Conservation (phyloP, 495 filamentous ascomycete species). For the Annulohypoxylon stygium region DNA sequence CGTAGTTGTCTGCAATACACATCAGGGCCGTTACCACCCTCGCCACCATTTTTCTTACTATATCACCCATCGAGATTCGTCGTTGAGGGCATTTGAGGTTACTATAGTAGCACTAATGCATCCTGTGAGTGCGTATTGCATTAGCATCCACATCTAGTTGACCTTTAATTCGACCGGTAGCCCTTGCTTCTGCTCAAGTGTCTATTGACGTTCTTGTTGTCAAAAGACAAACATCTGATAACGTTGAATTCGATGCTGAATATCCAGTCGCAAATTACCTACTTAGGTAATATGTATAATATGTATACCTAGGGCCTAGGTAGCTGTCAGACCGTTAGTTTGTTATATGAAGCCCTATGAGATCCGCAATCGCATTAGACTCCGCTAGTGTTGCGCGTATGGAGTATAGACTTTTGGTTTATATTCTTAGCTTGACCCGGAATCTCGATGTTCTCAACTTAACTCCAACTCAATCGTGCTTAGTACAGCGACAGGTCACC, state of each 20-base stretch:
- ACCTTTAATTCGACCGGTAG: constrained; percentile 28
- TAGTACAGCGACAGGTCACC: neutral
- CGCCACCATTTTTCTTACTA: constrained; percentile 22
- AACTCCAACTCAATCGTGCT: neutral
- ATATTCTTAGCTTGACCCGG: neutral
- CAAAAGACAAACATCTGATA: constrained; percentile 31
- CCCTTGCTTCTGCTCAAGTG: constrained; percentile 36
- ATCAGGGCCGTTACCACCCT: constrained; percentile 39
- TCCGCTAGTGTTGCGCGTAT: constrained; percentile 6
- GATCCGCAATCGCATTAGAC: neutral
- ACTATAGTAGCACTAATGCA: constrained; percentile 32
- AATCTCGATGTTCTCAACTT: constrained; percentile 13
- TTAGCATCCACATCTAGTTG: constrained; percentile 18
- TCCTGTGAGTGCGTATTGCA: constrained; percentile 21
- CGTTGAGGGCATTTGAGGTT: constrained; percentile 10
- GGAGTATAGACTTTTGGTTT: constrained; percentile 6
- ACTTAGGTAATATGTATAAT: constrained; percentile 4
- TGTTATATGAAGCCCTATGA: constrained; percentile 11
- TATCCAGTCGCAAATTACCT: neutral
- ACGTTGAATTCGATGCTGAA: neutral
- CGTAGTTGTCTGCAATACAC: constrained; percentile 40
- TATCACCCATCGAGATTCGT: constrained; percentile 2
- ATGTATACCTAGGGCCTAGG: no score
- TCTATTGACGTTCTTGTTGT: constrained; percentile 12
- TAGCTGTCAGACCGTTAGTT: constrained; percentile 8